Evolutionary conservation across 148 eudicot species (phyloP).

Genomic region (Nepenthes mirabilis): DNA sequence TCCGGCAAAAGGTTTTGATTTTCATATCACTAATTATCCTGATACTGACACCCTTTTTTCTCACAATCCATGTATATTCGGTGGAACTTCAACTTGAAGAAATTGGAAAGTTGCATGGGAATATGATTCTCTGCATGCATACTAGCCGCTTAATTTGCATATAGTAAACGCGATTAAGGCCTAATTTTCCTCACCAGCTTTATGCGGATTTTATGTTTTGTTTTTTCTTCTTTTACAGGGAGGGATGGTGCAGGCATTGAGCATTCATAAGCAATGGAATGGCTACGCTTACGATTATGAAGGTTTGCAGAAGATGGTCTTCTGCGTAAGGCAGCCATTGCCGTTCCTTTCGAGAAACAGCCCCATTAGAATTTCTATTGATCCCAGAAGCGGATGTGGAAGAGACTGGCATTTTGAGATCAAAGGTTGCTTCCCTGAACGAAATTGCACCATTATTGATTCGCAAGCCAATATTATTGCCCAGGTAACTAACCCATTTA

Average conservation of each 20-base stretch:
- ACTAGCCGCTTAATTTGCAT: no score
- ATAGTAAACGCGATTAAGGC: no score
- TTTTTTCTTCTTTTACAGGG: constrained; percentile 21
- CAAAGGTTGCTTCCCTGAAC: constrained; percentile 47
- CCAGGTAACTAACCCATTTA: constrained; percentile 22
- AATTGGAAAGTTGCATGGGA: no score
- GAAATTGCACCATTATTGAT: constrained; percentile 52
- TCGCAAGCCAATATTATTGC: constrained; percentile 45
- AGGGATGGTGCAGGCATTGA: constrained; percentile 67
- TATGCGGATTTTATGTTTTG: no score
- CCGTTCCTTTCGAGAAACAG: constrained; percentile 34
- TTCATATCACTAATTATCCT: no score
- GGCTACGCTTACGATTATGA: constrained; percentile 44
- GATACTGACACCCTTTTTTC: no score
- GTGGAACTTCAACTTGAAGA: no score
- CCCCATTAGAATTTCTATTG: constrained; percentile 43
- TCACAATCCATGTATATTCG: no score
- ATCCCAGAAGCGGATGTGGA: constrained; percentile 12
- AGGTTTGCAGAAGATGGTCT: constrained; percentile 43
- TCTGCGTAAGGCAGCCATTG: constrained; percentile 59
- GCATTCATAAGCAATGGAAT: constrained; percentile 62
- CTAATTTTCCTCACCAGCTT: no score
- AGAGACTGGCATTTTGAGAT: constrained; percentile 34
- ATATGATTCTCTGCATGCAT: no score
- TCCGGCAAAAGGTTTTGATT: constrained; percentile 50